Conservation (phyloP, 2,329 filamentous ascomycete species). For the Keithomyces neogunnii region DNA sequence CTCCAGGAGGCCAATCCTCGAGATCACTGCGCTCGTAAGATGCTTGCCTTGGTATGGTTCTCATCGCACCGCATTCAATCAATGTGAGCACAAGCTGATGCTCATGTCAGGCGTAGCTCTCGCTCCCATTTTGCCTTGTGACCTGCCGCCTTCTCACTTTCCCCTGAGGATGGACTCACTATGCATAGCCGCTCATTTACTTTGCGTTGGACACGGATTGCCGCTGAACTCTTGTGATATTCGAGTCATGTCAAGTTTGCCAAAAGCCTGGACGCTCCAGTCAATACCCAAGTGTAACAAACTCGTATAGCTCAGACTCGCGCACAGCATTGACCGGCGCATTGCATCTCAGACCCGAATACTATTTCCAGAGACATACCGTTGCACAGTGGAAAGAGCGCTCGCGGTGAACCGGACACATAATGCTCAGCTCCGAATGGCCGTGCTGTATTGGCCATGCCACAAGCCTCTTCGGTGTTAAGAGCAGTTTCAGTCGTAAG, state of each 20-base stretch:
- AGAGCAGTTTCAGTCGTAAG: conserved; percentile 2
- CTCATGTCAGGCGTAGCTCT: neutral
- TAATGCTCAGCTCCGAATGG: neutral
- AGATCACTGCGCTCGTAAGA: no score
- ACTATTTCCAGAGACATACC: conserved; percentile 1
- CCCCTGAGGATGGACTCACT: neutral
- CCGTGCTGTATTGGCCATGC: neutral
- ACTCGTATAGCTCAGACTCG: neutral
- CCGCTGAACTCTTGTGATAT: neutral
- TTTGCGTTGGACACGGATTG: neutral
- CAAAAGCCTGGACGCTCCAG: neutral
- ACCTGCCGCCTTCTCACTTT: neutral
- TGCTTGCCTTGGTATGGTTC: neutral
- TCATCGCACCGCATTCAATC: neutral
- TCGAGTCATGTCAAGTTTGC: neutral
- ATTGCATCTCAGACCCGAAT: neutral
- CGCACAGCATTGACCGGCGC: neutral
- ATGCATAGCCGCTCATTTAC: neutral
- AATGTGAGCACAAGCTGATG: neutral
- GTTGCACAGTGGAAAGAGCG: conserved; percentile 5
- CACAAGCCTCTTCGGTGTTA: conserved; percentile 3
- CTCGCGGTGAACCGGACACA: neutral
- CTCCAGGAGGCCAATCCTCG: neutral
- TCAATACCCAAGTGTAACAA: neutral
- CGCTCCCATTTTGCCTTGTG: neutral